Conservation (phyloP, 2,329 filamentous ascomycete genomes). For the Colletotrichum sp. region DNA sequence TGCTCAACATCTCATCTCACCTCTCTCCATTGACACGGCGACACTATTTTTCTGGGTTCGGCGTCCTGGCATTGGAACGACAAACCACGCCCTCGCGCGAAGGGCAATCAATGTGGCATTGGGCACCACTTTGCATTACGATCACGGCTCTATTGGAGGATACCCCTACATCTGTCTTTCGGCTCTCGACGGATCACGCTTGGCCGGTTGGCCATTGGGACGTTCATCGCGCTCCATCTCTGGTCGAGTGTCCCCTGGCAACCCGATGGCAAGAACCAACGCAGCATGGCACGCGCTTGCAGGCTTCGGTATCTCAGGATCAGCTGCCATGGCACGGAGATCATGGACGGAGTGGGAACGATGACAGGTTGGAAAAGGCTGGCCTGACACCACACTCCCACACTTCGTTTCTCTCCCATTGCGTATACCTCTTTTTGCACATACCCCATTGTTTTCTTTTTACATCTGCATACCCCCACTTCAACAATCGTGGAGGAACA, state of each 20-base stretch:
- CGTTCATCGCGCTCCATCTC: not conserved
- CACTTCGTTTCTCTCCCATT: constrained; percentile 17
- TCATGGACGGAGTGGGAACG: not conserved
- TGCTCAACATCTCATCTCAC: constrained; percentile 29
- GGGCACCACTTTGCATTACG: constrained; percentile 20
- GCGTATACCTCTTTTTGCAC: constrained; percentile 21
- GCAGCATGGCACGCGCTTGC: not conserved
- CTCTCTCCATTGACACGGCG: constrained; percentile 32
- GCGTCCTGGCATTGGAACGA: constrained; percentile 18
- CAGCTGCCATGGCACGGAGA: not conserved
- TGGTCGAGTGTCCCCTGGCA: not conserved
- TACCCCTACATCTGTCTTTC: constrained; percentile 12
- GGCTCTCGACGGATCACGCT: not conserved
- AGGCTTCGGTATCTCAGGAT: not conserved
- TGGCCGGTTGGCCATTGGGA: not conserved
- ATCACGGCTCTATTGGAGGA: constrained; percentile 19
- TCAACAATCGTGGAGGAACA: constrained; percentile 18
- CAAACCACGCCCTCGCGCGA: constrained; percentile 20
- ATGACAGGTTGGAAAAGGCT: constrained; percentile 18
- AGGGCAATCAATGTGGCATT: constrained; percentile 18
- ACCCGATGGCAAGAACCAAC: not conserved
- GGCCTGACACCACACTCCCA: constrained; percentile 15
- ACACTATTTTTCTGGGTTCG: constrained; percentile 17
- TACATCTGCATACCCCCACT: constrained; percentile 17
- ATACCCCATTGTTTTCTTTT: constrained; percentile 13